Evolutionary conservation across 1,284 basidiomycete species (phyloP), one percentile per base, ranked within the genome.

Genomic region (Rhodotorula sp.): DNA sequence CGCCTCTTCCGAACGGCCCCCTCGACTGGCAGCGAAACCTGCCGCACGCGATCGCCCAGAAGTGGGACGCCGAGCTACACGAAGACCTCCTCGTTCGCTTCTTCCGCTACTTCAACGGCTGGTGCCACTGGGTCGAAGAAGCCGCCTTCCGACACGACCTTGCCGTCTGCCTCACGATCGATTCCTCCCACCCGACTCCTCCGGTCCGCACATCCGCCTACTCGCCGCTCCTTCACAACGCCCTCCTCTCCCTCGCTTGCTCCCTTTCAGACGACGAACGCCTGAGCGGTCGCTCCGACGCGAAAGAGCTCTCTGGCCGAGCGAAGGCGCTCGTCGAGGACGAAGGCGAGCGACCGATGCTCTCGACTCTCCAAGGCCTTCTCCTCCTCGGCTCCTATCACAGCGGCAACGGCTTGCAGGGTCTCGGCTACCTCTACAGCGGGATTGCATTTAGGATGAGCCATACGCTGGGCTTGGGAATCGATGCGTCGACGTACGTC

Each of bases 141-240:
- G 80, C 82, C 50, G 81, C 86, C n/a, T 88, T 87, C 77, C 79
- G 86, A 6, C 81, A 84, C 34, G 87, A 87, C 75, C 86, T 88
- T 85, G 34, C 30, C 20, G 16, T 40, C 55, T 70, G 46, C n/a
- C 59, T 57, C 40, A 10, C 50, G 9, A 8, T 40, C 26, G 26
- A 20, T 2, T 30, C 50, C 20, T 26, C 47, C 18, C 30, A 60
- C 16, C 16, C 34, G 11, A 73, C 81, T 0, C 80, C 82, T 13
- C 81, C 83, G 0, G 13, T 44, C 16, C 83, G 84, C 62, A 84
- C 85, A 0, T 82, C 86, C 0, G 85, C 87, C 73, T 89, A 89
- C 79, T 87, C 86, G 2, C 87, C 87, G 0, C 86, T 89, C 82
- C 81, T 89, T 5, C 88, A 90, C 54, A 59, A 51, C 31, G 67